Conservation (phyloP, 805 yeast species). For the Candida glaebosa region DNA sequence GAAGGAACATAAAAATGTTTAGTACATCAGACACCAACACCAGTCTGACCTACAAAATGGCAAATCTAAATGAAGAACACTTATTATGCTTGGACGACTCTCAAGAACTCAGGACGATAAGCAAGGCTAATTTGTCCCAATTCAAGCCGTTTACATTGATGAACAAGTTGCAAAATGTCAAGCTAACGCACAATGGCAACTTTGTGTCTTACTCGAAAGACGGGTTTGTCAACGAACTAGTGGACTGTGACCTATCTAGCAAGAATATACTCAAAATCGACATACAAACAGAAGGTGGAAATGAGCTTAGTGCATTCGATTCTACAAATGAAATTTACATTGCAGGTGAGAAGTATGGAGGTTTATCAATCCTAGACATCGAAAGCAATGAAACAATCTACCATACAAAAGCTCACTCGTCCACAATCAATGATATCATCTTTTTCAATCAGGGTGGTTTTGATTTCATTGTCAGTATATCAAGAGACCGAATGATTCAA, state of each 20-base stretch:
- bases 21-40: constrained; percentile 11
- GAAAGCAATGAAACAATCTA: constrained; percentile 13
- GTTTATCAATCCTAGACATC: constrained; percentile 25
- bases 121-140: constrained; percentile 10
- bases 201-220: constrained; percentile 40
- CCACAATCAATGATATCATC: constrained; percentile 45
- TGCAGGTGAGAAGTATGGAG: constrained; percentile 51
- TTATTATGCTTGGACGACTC: constrained; percentile 31
- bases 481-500: constrained; percentile 65
- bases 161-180: constrained; percentile 37
- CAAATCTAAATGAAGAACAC: constrained; percentile 16
- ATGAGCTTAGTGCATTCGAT: constrained; percentile 43
- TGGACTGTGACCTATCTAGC: constrained; percentile 11
- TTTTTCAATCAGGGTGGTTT: constrained; percentile 25
- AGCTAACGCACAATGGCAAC: constrained; percentile 25
- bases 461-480: constrained; percentile 44
- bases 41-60: constrained; percentile 24
- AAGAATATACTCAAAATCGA: constrained; percentile 11
- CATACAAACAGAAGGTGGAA: constrained; percentile 32
- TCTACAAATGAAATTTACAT: constrained; percentile 24
- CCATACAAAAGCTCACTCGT: constrained; percentile 47
- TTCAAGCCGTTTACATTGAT: constrained; percentile 34
- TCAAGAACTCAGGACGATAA: constrained; percentile 34
- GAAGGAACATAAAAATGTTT: constrained; percentile 22
- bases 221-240: constrained; percentile 35